Evolutionary conservation across 108 stramenopile species (phyloP).

Genomic region (Schizochytrium sp.): DNA sequence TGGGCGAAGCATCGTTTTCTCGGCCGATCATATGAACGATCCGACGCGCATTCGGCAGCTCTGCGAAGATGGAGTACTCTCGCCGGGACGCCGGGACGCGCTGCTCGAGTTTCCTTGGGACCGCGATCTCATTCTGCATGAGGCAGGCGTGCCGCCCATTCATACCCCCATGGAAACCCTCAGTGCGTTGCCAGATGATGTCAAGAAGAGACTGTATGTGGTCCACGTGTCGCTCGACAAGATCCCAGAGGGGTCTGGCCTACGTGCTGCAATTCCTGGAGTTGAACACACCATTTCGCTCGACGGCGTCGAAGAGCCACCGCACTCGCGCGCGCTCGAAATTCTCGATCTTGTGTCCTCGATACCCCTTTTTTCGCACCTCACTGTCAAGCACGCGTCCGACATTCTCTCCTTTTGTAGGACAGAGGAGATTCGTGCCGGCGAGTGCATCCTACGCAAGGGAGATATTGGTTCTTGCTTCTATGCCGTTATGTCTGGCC

Average conservation of each 20-base stretch:
- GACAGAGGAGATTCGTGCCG: slow-evolving; percentile 12
- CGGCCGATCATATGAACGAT: slow-evolving; percentile 39
- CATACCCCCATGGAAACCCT: slow-evolving; percentile 35
- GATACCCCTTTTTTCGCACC: slow-evolving; percentile 25
- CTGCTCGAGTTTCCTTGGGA: slow-evolving; percentile 42
- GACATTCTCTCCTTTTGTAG: slow-evolving; percentile 32
- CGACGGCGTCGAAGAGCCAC: slow-evolving; percentile 20
- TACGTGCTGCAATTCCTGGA: slow-evolving; percentile 29
- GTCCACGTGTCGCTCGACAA: slow-evolving; percentile 29
- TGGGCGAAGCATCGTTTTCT: slow-evolving; percentile 29
- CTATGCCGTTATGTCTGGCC: slow-evolving; percentile 15
- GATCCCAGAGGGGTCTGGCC: slow-evolving; percentile 26
- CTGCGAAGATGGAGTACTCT: slow-evolving; percentile 30
- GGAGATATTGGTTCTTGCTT: slow-evolving; percentile 1
- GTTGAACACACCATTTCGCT: slow-evolving; percentile 37
- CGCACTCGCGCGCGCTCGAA: slow-evolving; percentile 27
- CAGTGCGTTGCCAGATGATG: slow-evolving; percentile 20
- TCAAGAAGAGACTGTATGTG: slow-evolving; percentile 32
- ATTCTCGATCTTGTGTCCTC: slow-evolving; percentile 29
- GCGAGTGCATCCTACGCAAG: slow-evolving; percentile 24
- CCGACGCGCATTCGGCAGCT: slow-evolving; percentile 26
- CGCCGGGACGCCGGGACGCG: slow-evolving; percentile 29
- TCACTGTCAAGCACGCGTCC: slow-evolving; percentile 34
- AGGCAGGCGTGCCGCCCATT: slow-evolving; percentile 34
- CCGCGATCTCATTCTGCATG: slow-evolving; percentile 31